Conservation (phyloP, 2,329 filamentous ascomycete species). For the Fusarium duplospermum region DNA sequence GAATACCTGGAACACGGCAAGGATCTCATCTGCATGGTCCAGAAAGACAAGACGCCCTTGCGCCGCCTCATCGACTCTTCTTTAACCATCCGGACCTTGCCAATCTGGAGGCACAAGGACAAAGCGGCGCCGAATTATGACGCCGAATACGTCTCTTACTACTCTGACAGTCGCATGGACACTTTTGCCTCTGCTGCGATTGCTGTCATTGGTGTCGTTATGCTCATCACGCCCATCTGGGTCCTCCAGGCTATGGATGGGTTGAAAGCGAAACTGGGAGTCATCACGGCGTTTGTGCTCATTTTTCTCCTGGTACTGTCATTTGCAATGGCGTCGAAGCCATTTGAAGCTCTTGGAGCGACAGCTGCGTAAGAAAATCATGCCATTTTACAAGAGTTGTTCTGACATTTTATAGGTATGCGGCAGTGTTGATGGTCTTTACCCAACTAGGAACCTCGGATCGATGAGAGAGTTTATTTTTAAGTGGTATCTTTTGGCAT, state of each 20-base stretch:
- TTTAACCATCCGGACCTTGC: not conserved
- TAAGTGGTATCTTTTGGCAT: not conserved
- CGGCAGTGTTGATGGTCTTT: slow-evolving; percentile 24
- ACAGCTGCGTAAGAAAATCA: slow-evolving; percentile 30
- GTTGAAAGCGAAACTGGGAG: slow-evolving; percentile 38
- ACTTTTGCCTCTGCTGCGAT: slow-evolving; percentile 40
- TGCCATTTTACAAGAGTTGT: accelerated
- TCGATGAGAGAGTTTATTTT: not conserved
- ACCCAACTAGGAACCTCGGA: not conserved
- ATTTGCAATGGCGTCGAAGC: slow-evolving; percentile 25
- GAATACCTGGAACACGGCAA: slow-evolving; percentile 23
- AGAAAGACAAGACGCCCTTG: slow-evolving; percentile 18
- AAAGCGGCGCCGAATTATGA: not conserved
- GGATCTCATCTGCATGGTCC: slow-evolving; percentile 34
- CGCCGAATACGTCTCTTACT: slow-evolving; percentile 3
- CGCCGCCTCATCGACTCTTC: slow-evolving; percentile 14
- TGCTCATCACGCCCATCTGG: slow-evolving; percentile 51
- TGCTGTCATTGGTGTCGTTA: slow-evolving; percentile 37
- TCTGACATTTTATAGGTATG: slow-evolving; percentile 3
- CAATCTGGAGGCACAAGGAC: not conserved
- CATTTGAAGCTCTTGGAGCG: slow-evolving; percentile 31
- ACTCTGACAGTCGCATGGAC: slow-evolving; percentile 37
- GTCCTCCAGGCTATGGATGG: slow-evolving; percentile 38
- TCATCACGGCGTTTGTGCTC: slow-evolving; percentile 48
- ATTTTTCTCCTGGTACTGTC: slow-evolving; percentile 24